phyloP scores from a whole-genome alignment of 352 stramenopile species.

The Phytophthora fragariaefolia region DNA sequence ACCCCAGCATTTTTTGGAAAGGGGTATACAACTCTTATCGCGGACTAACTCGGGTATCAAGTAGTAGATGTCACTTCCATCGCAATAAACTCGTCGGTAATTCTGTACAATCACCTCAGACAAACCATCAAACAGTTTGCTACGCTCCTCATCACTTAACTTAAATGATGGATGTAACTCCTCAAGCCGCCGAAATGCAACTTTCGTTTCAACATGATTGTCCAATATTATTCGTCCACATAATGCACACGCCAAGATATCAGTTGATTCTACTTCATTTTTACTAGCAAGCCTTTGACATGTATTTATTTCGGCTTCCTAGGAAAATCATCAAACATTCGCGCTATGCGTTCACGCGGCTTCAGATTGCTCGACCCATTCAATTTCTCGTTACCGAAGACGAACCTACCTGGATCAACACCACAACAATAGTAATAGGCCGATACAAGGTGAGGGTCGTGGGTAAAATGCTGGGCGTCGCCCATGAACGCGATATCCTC shows the following conservation, averaged over 20 bases:
- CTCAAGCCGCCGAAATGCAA: neutral
- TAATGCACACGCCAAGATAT: neutral
- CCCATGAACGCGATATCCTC: no score
- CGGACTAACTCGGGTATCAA: neutral
- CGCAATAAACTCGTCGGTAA: neutral
- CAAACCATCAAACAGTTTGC: neutral
- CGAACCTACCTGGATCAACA: neutral
- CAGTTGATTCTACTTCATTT: neutral
- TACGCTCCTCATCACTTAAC: neutral
- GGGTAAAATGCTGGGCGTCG: neutral
- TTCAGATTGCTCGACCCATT: neutral
- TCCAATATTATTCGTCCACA: neutral
- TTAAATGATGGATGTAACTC: neutral
- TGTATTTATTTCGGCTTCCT: neutral
- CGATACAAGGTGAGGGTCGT: neutral
- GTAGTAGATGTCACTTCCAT: neutral
- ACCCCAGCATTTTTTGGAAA: neutral
- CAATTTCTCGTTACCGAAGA: neutral
- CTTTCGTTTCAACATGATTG: neutral
- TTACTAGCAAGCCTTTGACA: neutral
- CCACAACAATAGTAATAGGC: neutral
- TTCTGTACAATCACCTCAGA: neutral
- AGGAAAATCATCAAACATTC: neutral
- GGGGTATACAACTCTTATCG: neutral
- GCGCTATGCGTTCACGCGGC: neutral